These are phyloP conservation scores for Psilocybe azurescens DNA, from an alignment of 768 basidiomycete genomes.

Conservation along the genomic window DNA sequence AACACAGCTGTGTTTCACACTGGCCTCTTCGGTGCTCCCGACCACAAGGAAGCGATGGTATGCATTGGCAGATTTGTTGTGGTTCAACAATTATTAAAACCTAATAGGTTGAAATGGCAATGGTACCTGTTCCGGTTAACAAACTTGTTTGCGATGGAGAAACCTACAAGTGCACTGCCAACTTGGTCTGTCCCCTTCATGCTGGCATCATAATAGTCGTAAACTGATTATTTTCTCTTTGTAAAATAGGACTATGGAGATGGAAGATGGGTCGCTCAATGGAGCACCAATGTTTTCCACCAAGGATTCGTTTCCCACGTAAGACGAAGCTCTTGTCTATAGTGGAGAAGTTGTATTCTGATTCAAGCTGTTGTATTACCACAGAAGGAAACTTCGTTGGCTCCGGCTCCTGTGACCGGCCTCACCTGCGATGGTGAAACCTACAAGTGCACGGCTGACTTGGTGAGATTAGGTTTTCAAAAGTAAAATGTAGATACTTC, in stretches of 20 bases:
- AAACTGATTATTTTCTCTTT: not conserved
- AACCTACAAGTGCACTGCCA: conserved; percentile 10
- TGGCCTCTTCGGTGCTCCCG: not conserved
- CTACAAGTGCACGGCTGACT: conserved; percentile 13
- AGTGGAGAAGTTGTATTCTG: not conserved
- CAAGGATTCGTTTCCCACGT: not conserved
- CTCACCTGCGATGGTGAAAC: conserved; percentile 9
- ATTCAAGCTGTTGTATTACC: too few relatives aligned
- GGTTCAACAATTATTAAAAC: too few relatives aligned
- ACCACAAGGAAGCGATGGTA: too few relatives aligned
- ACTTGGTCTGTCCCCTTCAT: not conserved
- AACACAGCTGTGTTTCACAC: not conserved
- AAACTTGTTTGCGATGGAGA: conserved; percentile 10
- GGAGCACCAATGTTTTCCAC: conserved; percentile 14
- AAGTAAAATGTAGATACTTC: too few relatives aligned
- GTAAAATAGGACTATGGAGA: conserved; percentile 14
- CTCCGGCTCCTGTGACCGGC: conserved; percentile 7
- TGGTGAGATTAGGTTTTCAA: not conserved
- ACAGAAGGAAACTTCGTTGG: conserved; percentile 5
- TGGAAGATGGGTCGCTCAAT: conserved; percentile 17
- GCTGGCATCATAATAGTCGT: not conserved
- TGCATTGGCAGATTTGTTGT: too few relatives aligned
- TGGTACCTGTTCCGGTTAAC: conserved; percentile 9
- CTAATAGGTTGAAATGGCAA: too few relatives aligned
- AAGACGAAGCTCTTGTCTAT: too few relatives aligned